These are phyloP conservation scores for Rhizophlyctis rosea DNA, from an alignment of 192 early-diverging fungal species.

Conservation along the genomic window DNA sequence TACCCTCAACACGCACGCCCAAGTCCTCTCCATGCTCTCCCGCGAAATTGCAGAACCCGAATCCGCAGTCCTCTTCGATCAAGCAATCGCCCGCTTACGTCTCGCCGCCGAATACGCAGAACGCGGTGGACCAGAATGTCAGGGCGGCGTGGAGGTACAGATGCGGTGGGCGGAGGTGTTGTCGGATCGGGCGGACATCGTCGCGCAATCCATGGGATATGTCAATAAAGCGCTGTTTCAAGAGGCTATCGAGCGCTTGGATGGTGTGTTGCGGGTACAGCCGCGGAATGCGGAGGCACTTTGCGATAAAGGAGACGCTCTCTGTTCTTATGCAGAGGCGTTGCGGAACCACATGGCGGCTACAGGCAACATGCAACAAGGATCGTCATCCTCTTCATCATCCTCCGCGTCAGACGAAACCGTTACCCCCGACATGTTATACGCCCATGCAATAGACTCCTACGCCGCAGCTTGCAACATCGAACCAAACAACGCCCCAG, in stretches of 20 bases:
- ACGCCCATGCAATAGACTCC: constrained; percentile 21
- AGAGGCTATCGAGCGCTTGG: constrained; percentile 17
- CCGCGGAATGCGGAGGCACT: constrained; percentile 34
- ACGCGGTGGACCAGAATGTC: not conserved
- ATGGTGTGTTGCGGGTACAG: constrained; percentile 16
- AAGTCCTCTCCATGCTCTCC: constrained; percentile 29
- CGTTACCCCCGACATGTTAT: constrained; percentile 21
- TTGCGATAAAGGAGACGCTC: constrained; percentile 39
- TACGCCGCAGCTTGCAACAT: constrained; percentile 19
- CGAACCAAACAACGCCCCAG: constrained; percentile 13
- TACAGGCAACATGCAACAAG: constrained; percentile 9
- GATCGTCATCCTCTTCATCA: constrained; percentile 9
- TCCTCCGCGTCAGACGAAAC: constrained; percentile 21
- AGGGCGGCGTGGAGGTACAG: constrained; percentile 9
- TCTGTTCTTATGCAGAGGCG: constrained; percentile 31
- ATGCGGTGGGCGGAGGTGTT: constrained; percentile 32
- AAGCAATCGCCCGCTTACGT: constrained; percentile 10
- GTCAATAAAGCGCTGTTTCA: constrained; percentile 22
- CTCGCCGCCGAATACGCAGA: not conserved
- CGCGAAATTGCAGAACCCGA: constrained; percentile 16
- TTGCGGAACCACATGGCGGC: constrained; percentile 12
- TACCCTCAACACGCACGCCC: constrained; percentile 37
- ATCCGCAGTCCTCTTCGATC: constrained; percentile 17
- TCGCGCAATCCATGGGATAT: constrained; percentile 9
- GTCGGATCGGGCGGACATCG: constrained; percentile 22